Conservation (phyloP, 108 stramenopile species). For the Conticribra weissflogii region DNA sequence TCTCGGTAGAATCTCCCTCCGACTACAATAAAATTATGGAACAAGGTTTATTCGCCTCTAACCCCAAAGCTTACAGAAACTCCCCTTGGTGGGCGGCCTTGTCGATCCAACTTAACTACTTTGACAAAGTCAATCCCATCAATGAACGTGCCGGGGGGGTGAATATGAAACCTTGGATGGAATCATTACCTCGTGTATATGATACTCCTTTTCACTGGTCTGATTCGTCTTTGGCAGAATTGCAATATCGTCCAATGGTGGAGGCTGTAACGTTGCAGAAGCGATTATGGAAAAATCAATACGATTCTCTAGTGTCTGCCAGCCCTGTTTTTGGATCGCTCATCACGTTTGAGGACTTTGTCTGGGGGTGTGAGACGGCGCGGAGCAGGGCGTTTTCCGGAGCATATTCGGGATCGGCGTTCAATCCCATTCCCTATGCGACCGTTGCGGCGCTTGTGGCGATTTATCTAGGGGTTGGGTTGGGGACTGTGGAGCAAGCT, state of each 20-base stretch:
- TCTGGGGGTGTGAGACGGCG: constrained; percentile 86
- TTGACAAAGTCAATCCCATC: constrained; percentile 37
- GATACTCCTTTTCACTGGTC: constrained; percentile 85
- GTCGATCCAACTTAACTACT: constrained; percentile 47
- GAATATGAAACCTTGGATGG: constrained; percentile 73
- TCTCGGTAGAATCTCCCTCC: constrained; percentile 66
- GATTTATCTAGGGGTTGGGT: constrained; percentile 64
- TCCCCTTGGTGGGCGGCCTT: constrained; percentile 60
- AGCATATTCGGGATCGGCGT: constrained; percentile 72
- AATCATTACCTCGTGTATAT: constrained; percentile 71
- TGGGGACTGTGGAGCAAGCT: constrained; percentile 85
- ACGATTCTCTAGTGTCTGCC: constrained; percentile 30
- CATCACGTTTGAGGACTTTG: constrained; percentile 72
- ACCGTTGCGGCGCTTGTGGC: constrained; percentile 72
- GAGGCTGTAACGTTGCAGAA: constrained; percentile 73
- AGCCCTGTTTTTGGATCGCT: constrained; percentile 23
- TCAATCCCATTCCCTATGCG: constrained; percentile 78
- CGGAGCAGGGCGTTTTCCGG: constrained; percentile 87
- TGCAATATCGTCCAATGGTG: constrained; percentile 73
- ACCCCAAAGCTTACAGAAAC: constrained; percentile 53
- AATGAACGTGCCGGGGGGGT: constrained; percentile 24
- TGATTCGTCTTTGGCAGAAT: constrained; percentile 45
- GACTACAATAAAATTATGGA: constrained; percentile 54
- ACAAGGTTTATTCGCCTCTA: constrained; percentile 29
- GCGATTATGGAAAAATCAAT: constrained; percentile 55